A percentile compares a stretch with the other conserved stretches of the same genome.
These are phyloP conservation scores for Arthrobotrys iridis DNA, from an alignment of 2,329 filamentous ascomycete species.

Conservation along the genomic window DNA sequence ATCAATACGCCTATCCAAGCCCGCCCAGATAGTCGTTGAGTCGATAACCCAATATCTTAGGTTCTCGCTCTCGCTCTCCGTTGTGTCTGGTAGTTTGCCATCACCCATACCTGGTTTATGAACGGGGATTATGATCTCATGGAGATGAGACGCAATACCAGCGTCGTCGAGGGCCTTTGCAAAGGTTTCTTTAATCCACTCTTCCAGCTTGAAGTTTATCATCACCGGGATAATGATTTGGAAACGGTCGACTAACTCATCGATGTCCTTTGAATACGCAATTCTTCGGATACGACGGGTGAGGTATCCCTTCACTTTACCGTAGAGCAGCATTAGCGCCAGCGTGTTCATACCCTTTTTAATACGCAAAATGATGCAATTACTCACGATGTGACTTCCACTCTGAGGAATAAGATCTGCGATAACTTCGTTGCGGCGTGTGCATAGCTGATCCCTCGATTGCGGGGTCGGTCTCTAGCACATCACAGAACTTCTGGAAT, in stretches of 20 bases:
- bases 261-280: constrained; percentile 48
- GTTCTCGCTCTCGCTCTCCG: constrained; percentile 14
- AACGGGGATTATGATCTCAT: constrained; percentile 50
- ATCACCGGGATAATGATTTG: constrained; percentile 56
- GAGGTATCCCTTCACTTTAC: constrained; percentile 55
- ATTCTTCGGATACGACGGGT: constrained; percentile 57
- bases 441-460: background rate
- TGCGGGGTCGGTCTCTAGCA: constrained; percentile 19
- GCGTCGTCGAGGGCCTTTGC: constrained; percentile 42
- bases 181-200: constrained; percentile 51
- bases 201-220: constrained; percentile 45
- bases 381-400: constrained; percentile 21
- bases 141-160: constrained; percentile 2
- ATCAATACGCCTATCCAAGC: constrained; percentile 56
- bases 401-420: background rate
- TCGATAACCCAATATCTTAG: constrained; percentile 56
- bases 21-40: constrained; percentile 56
- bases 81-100: constrained; percentile 20
- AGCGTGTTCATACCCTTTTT: too few relatives aligned
- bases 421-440: background rate
- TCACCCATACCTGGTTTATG: constrained; percentile 49
- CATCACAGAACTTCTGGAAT: constrained; percentile 47
- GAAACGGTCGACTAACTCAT: constrained; percentile 49
- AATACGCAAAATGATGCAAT: too few relatives aligned
- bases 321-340: background rate